These are phyloP conservation scores for Stramenopiles sp. DNA, from an alignment of 352 stramenopile species.

Conservation along the genomic window DNA sequence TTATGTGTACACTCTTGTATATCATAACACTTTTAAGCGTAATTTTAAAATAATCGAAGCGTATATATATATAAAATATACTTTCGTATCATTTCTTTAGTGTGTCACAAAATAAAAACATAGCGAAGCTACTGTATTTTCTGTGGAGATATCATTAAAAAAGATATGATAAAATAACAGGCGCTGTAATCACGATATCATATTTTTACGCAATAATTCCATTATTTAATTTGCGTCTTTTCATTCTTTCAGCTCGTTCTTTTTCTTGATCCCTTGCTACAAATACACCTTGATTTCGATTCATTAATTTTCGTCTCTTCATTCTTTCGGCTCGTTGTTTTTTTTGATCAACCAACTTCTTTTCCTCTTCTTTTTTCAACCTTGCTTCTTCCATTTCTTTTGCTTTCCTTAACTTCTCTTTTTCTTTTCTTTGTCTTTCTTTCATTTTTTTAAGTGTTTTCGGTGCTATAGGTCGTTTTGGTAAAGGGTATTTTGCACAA, in stretches of 20 bases:
- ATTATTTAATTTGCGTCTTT: neutral
- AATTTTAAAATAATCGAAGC: too few relatives aligned
- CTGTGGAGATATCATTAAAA: too few relatives aligned
- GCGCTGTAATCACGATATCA: too few relatives aligned
- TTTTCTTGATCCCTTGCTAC: neutral
- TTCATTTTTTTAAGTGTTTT: neutral
- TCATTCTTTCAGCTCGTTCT: neutral
- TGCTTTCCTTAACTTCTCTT: neutral
- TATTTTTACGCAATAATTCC: too few relatives aligned
- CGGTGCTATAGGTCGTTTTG: neutral
- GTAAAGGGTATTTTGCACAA: neutral
- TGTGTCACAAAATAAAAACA: too few relatives aligned
- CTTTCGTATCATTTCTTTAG: too few relatives aligned
- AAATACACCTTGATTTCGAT: too few relatives aligned
- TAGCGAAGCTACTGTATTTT: too few relatives aligned
- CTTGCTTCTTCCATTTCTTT: neutral
- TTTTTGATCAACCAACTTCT: neutral
- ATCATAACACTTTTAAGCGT: too few relatives aligned
- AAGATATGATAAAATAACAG: too few relatives aligned
- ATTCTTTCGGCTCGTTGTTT: neutral
- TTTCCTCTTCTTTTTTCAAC: neutral
- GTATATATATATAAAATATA: too few relatives aligned
- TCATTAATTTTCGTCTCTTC: neutral
- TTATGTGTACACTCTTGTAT: too few relatives aligned
- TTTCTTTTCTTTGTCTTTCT: neutral